Conservation (phyloP, 1,284 basidiomycete genomes). For the Naganishia liquefaciens region DNA sequence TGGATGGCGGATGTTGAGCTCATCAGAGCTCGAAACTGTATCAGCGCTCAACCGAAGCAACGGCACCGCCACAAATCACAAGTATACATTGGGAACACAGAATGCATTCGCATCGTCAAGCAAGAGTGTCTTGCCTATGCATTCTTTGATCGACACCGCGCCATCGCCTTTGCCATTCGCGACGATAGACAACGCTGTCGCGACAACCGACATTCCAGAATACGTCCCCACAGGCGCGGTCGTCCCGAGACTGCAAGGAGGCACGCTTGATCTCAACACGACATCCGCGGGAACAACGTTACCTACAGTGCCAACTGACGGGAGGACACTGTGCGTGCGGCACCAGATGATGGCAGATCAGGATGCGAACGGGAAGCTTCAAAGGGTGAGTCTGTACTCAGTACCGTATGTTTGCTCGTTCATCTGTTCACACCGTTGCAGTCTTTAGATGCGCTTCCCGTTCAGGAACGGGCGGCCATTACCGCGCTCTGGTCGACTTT, state of each 20-base stretch:
- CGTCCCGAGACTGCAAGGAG: neutral
- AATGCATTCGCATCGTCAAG: slow-evolving; percentile 19
- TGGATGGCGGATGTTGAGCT: slow-evolving; percentile 28
- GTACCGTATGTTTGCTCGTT: neutral
- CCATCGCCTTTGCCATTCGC: slow-evolving; percentile 14
- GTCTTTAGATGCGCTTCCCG: slow-evolving; percentile 90
- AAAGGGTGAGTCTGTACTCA: slow-evolving; percentile 67
- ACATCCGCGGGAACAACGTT: neutral
- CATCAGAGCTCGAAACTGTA: slow-evolving; percentile 12
- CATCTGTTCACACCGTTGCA: slow-evolving; percentile 48
- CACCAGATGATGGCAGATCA: slow-evolving; percentile 98
- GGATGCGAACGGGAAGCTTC: slow-evolving; percentile 86
- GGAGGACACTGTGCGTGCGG: slow-evolving; percentile 50
- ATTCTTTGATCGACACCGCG: slow-evolving; percentile 24
- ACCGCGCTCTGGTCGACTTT: slow-evolving; percentile 96
- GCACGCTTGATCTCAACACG: neutral
- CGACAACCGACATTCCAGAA: slow-evolving; percentile 10
- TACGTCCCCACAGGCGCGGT: slow-evolving; percentile 15
- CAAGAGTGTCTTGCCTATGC: slow-evolving; percentile 25
- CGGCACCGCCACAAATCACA: neutral
- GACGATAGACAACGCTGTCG: neutral
- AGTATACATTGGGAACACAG: slow-evolving; percentile 3
- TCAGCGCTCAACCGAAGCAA: slow-evolving; percentile 2
- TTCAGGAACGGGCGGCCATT: slow-evolving; percentile 83
- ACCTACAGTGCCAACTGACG: slow-evolving; percentile 2